Evolutionary conservation across 2,329 filamentous ascomycete genomes (phyloP), one percentile per base, ranked within the genome.

Genomic region (Fusarium secorum): DNA sequence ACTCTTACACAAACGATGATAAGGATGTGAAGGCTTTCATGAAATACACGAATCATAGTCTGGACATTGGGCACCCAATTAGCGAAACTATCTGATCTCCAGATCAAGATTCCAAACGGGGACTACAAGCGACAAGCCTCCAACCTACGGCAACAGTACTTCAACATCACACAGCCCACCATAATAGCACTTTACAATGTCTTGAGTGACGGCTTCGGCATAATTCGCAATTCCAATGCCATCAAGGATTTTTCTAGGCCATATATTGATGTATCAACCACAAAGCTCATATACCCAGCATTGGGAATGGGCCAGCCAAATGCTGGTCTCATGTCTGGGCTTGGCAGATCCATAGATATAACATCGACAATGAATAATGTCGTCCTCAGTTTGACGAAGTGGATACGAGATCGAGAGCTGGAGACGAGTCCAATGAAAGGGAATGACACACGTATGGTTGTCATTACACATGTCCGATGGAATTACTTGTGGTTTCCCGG

Each of bases 401-500:
- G 64, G 69, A 70, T 70, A 33, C 48, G 66, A 3, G 69, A 70
- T 51, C 36, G 45, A 5, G 54, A 62, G 7, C 36, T 58, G 0
- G n/a, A 41, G 3, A 7, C 0, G 2, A 22, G 5, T 9, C 39
- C 14, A 41, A 22, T 22, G n/a, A 7, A 10, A 5, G n/a, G 39
- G 5, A 30, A 39, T 3, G 54, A 45, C 4, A 64, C 45, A 4
- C 18, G 7, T 0, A 39, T 51, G n/a, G 26, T 68, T 4, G n/a
- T 65, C 3, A 41, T 65, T 6, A 60, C 35, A 22, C 35, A 11
- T 5, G 57, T 70, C 4, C 28, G 36, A 1, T 72, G 60, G 69
- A 22, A 42, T 1, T 68, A 57, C 15, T 15, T 70, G 4, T 28
- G 35, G 3, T 22, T 67, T 9, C 69, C 67, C 1, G 26, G 26